Conservation (phyloP, 2,329 filamentous ascomycete species). For the Hymenoscyphus scutula region DNA sequence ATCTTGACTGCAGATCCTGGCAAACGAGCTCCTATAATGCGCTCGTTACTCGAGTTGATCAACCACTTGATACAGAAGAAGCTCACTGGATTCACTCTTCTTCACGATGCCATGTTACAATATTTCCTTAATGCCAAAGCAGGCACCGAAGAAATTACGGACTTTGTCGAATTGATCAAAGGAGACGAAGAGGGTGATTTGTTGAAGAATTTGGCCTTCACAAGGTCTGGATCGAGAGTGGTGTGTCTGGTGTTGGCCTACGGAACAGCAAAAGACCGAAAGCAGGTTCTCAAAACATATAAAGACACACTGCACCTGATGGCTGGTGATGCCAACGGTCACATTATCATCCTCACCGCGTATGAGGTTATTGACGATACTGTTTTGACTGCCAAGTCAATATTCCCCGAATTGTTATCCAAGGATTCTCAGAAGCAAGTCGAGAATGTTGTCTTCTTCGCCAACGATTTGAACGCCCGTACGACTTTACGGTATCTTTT, state of each 20-base stretch:
- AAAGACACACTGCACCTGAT: constrained; percentile 86
- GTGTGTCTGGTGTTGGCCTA: constrained; percentile 80
- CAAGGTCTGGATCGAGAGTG: constrained; percentile 79
- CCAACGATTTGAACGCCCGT: constrained; percentile 63
- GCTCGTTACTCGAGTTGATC: constrained; percentile 79
- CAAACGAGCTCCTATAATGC: constrained; percentile 85
- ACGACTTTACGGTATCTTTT: constrained; percentile 79
- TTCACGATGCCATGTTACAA: constrained; percentile 97
- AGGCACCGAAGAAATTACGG: constrained; percentile 76
- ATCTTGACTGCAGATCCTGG: constrained; percentile 77
- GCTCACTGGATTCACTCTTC: constrained; percentile 93
- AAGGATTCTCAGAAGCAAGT: constrained; percentile 62
- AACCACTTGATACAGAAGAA: constrained; percentile 95
- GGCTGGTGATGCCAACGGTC: constrained; percentile 75
- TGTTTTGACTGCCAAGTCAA: constrained; percentile 77
- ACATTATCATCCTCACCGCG: constrained; percentile 77
- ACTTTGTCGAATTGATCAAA: constrained; percentile 88
- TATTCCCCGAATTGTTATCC: constrained; percentile 82
- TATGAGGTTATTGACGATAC: constrained; percentile 95
- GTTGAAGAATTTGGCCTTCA: constrained; percentile 95
- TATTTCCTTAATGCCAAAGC: constrained; percentile 81
- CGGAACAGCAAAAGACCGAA: constrained; percentile 88
- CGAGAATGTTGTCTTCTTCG: constrained; percentile 62
- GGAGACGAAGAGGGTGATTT: constrained; percentile 88
- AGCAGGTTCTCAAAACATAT: constrained; percentile 82